phyloP scores from a whole-genome alignment of 495 filamentous ascomycete genomes.

The Jackrogersella multiformis region DNA sequence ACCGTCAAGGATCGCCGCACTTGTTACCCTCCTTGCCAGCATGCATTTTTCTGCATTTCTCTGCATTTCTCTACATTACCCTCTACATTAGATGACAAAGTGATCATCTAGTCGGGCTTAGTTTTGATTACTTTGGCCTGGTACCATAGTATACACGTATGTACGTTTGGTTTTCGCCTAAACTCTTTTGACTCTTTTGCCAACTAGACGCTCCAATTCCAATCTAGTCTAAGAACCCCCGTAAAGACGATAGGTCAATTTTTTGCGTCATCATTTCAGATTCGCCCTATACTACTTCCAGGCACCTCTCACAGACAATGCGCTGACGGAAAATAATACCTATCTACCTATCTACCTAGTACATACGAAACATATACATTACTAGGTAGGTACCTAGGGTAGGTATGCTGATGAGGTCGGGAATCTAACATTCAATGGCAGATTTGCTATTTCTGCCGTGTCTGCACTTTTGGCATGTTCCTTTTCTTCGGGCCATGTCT shows the following conservation, averaged over 20 bases:
- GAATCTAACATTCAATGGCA: constrained; percentile 6
- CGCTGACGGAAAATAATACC: neutral
- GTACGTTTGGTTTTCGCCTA: constrained; percentile 39
- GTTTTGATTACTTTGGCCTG: no score
- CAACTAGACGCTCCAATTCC: constrained; percentile 28
- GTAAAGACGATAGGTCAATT: constrained; percentile 42
- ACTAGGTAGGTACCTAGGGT: neutral
- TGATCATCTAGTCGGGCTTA: constrained; percentile 28
- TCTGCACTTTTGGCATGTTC: neutral
- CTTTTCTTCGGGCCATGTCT: constrained; percentile 25
- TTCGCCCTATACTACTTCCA: constrained; percentile 35
- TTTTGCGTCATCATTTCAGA: constrained; percentile 39
- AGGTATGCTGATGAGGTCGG: neutral
- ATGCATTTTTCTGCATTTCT: constrained; percentile 16
- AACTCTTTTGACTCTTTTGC: constrained; percentile 35
- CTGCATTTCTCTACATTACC: constrained; percentile 8
- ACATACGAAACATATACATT: neutral
- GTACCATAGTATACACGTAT: no score
- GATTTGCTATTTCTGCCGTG: neutral
- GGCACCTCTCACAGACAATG: constrained; percentile 9
- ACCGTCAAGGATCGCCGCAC: constrained; percentile 20
- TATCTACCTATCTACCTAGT: neutral
- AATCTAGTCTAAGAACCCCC: constrained; percentile 27
- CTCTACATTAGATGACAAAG: constrained; percentile 28
- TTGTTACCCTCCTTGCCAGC: constrained; percentile 23